Evolutionary conservation across 192 early-diverging fungal species (phyloP), one percentile per base, ranked within the genome.

Genomic region (Entomortierella chlamydospora): DNA sequence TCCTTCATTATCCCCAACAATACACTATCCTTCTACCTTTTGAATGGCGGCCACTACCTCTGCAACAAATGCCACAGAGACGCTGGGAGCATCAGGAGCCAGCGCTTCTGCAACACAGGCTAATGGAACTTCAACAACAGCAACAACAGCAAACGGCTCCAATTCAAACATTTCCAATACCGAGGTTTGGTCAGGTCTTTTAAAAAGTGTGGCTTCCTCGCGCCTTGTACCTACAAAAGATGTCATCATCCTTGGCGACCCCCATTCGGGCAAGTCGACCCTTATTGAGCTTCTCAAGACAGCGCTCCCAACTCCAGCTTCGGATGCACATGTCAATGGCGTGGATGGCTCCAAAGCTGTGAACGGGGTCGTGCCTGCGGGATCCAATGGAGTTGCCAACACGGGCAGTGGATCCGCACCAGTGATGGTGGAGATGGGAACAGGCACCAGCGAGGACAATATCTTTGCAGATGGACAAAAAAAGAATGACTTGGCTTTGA

Each of bases 191-290:
- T 88, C 90, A 55, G 86, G 91, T 30, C 91, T 96, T 50, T 85
- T 98, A 18, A 85, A 88, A 53, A 83, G 90, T 13, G 94, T 93
- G 1, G 88, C 93, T 7, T 89, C 93, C 58, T 87, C 94, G 23
- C 93, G 93, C 73, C 81, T 89, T 18, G 87, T 92, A 12, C 91
- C 91, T 9, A 84, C 88, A n/a, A 93, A 92, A 73, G 91, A 88
- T 74, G 86, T 97, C 34, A 74, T 98, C 50, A 90, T 98, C 42
- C 77, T 97, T 22, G 96, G 93, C 37, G 94, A 95, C 81, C 82
- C 90, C 20, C 85, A 90, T 61, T 88, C 91, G 33, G 97, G 97
- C 30, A 98, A 98, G 80, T 91, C 91, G 12, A 90, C 92, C 18
- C 73, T 96, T 37, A 91, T 98, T 65, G 82, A 88, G 54, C 84